Percentiles rank a stretch among this genome's conserved stretches.
phyloP scores from a whole-genome alignment of 2,329 filamentous ascomycete species.

The Dactylellina sp. region DNA sequence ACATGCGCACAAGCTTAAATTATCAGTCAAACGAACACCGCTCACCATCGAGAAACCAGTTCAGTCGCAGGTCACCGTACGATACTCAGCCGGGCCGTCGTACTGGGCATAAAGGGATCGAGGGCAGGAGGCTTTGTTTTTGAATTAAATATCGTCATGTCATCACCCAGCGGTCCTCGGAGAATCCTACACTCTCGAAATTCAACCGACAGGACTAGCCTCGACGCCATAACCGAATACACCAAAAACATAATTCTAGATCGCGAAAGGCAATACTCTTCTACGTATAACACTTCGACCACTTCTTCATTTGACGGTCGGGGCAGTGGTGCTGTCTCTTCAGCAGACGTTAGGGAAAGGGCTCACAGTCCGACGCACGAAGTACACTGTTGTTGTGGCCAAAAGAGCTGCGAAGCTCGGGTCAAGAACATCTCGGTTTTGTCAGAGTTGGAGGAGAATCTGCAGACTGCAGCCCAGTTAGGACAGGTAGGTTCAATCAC shows the following conservation, averaged over 20 bases:
- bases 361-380: conserved; percentile 47
- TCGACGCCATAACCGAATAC: conserved; percentile 54
- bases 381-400: conserved; percentile 51
- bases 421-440: conserved; percentile 49
- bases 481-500: conserved; percentile 44
- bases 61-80: too few species aligned
- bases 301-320: conserved; percentile 50
- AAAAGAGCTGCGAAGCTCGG: conserved; percentile 46
- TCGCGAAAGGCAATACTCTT: conserved; percentile 34
- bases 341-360: conserved; percentile 34
- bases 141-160: conserved; percentile 32
- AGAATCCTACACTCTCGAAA: conserved; percentile 55
- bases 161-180: conserved; percentile 54
- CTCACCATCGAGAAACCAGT: too few species aligned
- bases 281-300: conserved; percentile 30
- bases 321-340: conserved; percentile 32
- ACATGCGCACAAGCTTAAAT: not conserved
- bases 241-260: conserved; percentile 43
- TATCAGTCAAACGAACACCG: too few species aligned
- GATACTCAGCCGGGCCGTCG: too few species aligned
- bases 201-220: conserved; percentile 49
- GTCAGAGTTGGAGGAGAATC: conserved; percentile 49
- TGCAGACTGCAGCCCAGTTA: conserved; percentile 55
- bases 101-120: not conserved
- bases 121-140: not conserved